These are phyloP conservation scores for Entelexis sorbosivorans DNA, from an alignment of 1,139 yeast species.

Conservation along the genomic window DNA sequence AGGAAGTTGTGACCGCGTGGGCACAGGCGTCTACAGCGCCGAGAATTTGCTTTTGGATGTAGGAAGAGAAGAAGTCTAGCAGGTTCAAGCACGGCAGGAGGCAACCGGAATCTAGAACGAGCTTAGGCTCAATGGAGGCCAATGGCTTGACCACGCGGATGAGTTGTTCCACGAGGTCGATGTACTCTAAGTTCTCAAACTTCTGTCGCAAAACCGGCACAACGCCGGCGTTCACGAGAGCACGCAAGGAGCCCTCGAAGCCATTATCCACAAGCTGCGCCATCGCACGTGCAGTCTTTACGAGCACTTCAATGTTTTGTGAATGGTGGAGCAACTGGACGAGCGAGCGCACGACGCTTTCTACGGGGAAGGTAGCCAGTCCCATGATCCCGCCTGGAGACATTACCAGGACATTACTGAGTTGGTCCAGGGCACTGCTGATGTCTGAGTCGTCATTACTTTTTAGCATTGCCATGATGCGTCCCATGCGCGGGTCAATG, in stretches of 20 bases:
- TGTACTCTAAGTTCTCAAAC: constrained; percentile 63
- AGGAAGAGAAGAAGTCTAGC: constrained; percentile 79
- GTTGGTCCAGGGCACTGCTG: constrained; percentile 33
- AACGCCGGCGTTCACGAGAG: constrained; percentile 56
- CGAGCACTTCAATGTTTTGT: constrained; percentile 62
- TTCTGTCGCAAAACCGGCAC: constrained; percentile 57
- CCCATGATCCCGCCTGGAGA: constrained; percentile 31
- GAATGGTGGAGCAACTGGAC: constrained; percentile 47
- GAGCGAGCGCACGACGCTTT: constrained; percentile 44
- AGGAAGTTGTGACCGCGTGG: constrained; percentile 35
- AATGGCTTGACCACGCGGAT: constrained; percentile 46
- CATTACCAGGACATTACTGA: constrained; percentile 32
- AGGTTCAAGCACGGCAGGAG: constrained; percentile 58
- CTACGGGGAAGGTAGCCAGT: constrained; percentile 44
- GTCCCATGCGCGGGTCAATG: constrained; percentile 13
- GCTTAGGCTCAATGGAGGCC: constrained; percentile 31
- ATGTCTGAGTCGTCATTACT: constrained; percentile 37
- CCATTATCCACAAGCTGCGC: constrained; percentile 67
- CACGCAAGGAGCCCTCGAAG: constrained; percentile 52
- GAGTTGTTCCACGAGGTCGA: constrained; percentile 89
- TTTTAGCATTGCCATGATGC: constrained; percentile 18
- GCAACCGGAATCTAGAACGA: constrained; percentile 42
- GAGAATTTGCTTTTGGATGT: constrained; percentile 78
- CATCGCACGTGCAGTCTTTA: constrained; percentile 76
- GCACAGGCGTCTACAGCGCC: constrained; percentile 71